A percentile compares a stretch with the other conserved stretches of the same genome.
Evolutionary conservation across 2,329 filamentous ascomycete genomes (phyloP).

Genomic region (Botrytis galanthina): DNA sequence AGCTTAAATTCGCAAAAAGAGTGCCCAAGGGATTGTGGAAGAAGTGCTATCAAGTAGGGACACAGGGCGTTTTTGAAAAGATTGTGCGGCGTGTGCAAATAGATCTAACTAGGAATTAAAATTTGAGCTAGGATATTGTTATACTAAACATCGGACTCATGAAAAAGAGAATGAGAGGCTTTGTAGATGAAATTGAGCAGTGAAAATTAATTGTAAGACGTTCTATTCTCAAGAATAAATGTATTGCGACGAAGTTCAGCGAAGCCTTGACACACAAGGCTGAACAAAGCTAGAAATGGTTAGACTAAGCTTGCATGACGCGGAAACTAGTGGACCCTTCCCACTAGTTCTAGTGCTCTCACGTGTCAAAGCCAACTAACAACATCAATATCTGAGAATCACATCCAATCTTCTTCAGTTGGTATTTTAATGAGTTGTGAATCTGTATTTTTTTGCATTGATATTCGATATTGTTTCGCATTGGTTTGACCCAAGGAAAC

Average conservation of each 20-base stretch:
- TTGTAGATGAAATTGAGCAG: background rate
- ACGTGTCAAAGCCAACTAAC: background rate
- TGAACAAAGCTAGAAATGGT: background rate
- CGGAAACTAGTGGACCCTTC: conserved; percentile 9
- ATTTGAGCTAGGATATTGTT: background rate
- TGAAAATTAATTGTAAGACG: background rate
- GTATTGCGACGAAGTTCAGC: background rate
- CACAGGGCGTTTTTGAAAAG: background rate
- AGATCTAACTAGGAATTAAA: background rate
- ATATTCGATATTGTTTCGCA: background rate
- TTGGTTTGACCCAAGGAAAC: background rate
- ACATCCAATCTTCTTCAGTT: background rate
- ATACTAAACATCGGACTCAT: background rate
- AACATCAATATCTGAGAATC: background rate
- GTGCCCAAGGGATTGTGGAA: background rate
- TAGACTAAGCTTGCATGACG: conserved; percentile 1
- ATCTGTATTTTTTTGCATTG: background rate
- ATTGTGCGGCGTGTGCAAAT: background rate
- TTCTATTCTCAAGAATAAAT: background rate
- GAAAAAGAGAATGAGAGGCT: background rate
- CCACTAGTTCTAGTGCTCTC: background rate
- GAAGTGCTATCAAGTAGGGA: background rate
- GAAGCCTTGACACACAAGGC: conserved; percentile 17
- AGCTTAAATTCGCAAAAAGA: background rate
- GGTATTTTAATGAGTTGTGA: background rate